These are phyloP conservation scores for Macrophomina tecta DNA, from an alignment of 2,329 filamentous ascomycete species.

Conservation along the genomic window DNA sequence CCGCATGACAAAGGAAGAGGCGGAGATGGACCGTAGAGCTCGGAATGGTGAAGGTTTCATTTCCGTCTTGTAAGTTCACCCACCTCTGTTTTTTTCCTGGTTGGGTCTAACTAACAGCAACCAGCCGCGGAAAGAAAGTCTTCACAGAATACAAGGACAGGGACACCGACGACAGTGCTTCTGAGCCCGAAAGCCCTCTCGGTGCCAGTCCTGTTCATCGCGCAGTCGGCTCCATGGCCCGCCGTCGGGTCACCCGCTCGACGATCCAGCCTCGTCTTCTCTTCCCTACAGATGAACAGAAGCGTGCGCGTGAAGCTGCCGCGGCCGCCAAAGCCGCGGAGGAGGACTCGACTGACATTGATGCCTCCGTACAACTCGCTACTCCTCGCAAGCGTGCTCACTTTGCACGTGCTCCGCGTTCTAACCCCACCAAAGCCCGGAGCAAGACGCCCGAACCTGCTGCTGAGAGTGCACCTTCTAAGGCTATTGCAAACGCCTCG, in stretches of 20 bases:
- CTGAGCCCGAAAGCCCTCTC: slow-evolving; percentile 7
- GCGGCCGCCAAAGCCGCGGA: slow-evolving; percentile 60
- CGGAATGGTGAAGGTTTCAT: slow-evolving; percentile 74
- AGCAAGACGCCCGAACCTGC: slow-evolving; percentile 29
- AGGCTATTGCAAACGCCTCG: slow-evolving; percentile 59
- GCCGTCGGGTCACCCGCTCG: slow-evolving; percentile 68
- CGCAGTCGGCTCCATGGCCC: slow-evolving; percentile 31
- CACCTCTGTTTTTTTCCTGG: too few relatives aligned
- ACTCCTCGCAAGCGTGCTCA: slow-evolving; percentile 21
- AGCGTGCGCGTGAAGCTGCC: slow-evolving; percentile 48
- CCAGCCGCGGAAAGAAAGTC: slow-evolving; percentile 78
- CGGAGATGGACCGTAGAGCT: slow-evolving; percentile 67
- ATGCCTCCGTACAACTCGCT: slow-evolving; percentile 36
- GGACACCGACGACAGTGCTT: slow-evolving; percentile 16
- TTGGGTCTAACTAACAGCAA: slow-evolving; percentile 31
- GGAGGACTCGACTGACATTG: slow-evolving; percentile 62
- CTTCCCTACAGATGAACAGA: slow-evolving; percentile 63
- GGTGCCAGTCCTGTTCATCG: slow-evolving; percentile 13
- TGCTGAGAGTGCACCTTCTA: slow-evolving; percentile 32
- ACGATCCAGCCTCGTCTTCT: slow-evolving; percentile 74
- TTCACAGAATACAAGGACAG: slow-evolving; percentile 69
- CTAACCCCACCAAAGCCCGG: slow-evolving; percentile 31
- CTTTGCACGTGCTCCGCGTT: slow-evolving; percentile 38
- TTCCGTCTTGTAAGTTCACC: slow-evolving; percentile 74
- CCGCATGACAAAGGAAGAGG: slow-evolving; percentile 59